Base-by-base conservation (phyloP, 768 basidiomycete genomes). In the Kwoniella shandongensis region DNA sequence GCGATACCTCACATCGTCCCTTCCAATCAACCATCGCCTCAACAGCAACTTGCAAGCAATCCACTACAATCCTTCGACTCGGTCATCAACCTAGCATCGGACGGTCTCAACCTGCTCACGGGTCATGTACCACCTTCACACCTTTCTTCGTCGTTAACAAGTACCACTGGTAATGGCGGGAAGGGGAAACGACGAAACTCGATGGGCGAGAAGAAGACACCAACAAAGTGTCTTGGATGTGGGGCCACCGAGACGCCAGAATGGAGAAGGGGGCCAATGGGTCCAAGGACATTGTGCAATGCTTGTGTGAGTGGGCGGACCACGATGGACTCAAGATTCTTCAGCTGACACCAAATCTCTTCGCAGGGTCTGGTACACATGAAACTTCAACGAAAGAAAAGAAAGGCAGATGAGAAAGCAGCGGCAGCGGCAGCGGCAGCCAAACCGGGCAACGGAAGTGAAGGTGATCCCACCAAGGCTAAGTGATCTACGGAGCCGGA, bases 181-280 rank as follows among this genome's bases (percentile, higher is more conserved):
- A 56, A 47, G 35, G 54, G 54, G 13, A 56, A 56, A 26, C 44
- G 56, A 17, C 18, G 49, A n/a, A 51, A 44, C 35, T 58, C 56
- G 13, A 38, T 35, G 20, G 20, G 12, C 20, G 25, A n/a, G 58
- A 65, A 64, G 38, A 63, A 61, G 47, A 20, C 35, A 20, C 27
- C 49, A 2, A 60, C 72, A 12, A 63, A 63, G 35, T 76, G 74
- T 57, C 42, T 74, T 27, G 70, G 69, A 7, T 78, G 77, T 46
- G 65, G 67, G 20, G 71, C 72, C 17, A 76, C 73, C 1, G 77
- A 77, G 51, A 78, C 77, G 18, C 77, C 77, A 8, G 77, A 78
- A 61, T 78, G 77, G 77, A 62, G 77, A 39, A 65, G 75, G 48
- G 77, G 77, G 23, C 77, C 77, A 11, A 62, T 76, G 61, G 77